Percentiles rank a stretch among this genome's conserved stretches.
These are phyloP conservation scores for Eragrostis curvula DNA, from an alignment of 176 grass and related monocot genomes.

Conservation along the genomic window DNA sequence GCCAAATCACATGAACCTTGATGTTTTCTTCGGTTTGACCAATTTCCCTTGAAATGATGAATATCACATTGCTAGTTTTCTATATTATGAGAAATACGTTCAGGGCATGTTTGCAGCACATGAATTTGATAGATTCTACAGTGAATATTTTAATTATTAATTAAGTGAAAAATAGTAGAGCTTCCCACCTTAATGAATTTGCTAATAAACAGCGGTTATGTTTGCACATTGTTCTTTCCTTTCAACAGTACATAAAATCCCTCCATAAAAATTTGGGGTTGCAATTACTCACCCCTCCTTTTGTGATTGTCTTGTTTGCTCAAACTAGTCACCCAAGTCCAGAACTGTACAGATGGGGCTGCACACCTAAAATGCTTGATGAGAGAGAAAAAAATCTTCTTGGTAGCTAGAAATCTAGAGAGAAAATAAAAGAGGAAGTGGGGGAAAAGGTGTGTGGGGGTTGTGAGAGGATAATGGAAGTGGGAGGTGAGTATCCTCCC, in stretches of 20 bases:
- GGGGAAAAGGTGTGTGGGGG: conserved; percentile 47
- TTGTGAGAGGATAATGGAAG: conserved; percentile 82
- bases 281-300: conserved; percentile 34
- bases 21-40: neutral
- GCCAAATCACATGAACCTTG: conserved; percentile 22
- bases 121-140: neutral
- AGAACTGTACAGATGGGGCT: conserved; percentile 45
- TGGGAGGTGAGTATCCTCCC: conserved; percentile 83
- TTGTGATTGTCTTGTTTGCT: conserved; percentile 45
- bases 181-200: neutral
- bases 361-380: conserved; percentile 40
- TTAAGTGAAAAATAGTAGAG: neutral
- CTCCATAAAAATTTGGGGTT: neutral
- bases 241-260: neutral
- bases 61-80: too few species aligned
- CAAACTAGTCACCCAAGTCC: conserved; percentile 45
- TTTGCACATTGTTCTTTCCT: neutral
- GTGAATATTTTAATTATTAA: neutral
- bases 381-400: conserved; percentile 49
- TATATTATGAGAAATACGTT: too few species aligned
- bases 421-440: conserved; percentile 49
- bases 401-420: conserved; percentile 40
- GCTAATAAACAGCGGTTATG: neutral
- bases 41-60: neutral
- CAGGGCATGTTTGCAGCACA: neutral